phyloP scores from a whole-genome alignment of 352 stramenopile species.

The Phytophthora kernoviae region DNA sequence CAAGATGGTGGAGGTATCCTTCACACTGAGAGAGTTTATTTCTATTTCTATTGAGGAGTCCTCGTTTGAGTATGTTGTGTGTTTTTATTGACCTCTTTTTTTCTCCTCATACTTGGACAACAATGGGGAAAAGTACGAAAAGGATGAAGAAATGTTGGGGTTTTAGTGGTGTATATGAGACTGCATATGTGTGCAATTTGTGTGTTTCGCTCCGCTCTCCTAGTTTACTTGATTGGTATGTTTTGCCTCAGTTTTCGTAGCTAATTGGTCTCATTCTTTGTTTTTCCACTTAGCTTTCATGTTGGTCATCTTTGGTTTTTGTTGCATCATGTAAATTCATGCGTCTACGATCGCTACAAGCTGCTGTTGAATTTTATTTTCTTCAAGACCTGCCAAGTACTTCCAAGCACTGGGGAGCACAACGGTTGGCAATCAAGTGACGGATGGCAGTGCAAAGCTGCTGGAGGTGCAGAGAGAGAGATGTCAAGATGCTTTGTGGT shows the following conservation, averaged over 20 bases:
- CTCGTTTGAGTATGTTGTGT: slow-evolving; percentile 35
- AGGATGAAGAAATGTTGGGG: slow-evolving; percentile 76
- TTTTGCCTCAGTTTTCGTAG: slow-evolving; percentile 10
- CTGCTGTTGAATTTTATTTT: slow-evolving; percentile 2
- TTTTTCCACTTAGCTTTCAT: slow-evolving; percentile 28
- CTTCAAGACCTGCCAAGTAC: slow-evolving; percentile 19
- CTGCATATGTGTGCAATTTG: slow-evolving; percentile 12
- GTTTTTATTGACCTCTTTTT: slow-evolving; percentile 84
- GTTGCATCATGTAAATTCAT: slow-evolving; percentile 1
- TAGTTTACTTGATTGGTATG: slow-evolving; percentile 18
- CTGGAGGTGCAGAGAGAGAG: slow-evolving; percentile 26
- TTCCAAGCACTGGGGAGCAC: slow-evolving; percentile 23
- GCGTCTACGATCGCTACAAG: slow-evolving; percentile 1
- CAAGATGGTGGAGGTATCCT: neutral
- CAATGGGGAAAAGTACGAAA: slow-evolving; percentile 30
- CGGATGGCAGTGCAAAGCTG: slow-evolving; percentile 15
- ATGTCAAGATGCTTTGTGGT: slow-evolving; percentile 2
- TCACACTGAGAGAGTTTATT: neutral
- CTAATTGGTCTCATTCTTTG: slow-evolving; percentile 22
- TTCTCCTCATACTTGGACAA: slow-evolving; percentile 51
- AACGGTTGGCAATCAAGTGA: slow-evolving; percentile 14
- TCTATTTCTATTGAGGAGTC: slow-evolving; percentile 6
- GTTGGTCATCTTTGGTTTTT: slow-evolving; percentile 7
- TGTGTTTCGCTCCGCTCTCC: slow-evolving; percentile 12
- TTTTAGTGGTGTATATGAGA: slow-evolving; percentile 46